Percentiles rank a stretch among this genome's conserved stretches.
These are phyloP conservation scores for Colletotrichum higginsianum DNA, from an alignment of 2,329 filamentous ascomycete genomes.

Conservation along the genomic window DNA sequence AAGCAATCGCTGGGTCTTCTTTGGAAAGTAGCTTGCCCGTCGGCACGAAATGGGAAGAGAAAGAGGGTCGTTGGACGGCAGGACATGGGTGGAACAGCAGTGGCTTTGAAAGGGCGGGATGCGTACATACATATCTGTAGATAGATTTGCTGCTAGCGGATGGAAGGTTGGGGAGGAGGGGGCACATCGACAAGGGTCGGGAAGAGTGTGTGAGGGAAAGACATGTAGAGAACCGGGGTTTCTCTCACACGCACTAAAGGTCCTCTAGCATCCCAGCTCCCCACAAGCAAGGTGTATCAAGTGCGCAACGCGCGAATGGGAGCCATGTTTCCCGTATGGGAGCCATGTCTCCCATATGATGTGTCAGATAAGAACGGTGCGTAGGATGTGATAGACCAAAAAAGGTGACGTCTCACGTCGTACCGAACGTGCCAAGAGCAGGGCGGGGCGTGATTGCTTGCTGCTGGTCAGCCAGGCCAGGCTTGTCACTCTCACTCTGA, in stretches of 20 bases:
- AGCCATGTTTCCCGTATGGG: conserved; percentile 32
- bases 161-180: conserved; percentile 19
- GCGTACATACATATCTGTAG: conserved; percentile 43
- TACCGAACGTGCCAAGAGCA: conserved; percentile 29
- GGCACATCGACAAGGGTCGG: conserved; percentile 31
- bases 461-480: background rate
- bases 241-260: conserved; percentile 40
- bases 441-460: conserved; percentile 6
- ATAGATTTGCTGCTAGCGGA: conserved; percentile 39
- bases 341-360: too few relatives aligned
- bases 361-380: conserved; percentile 38
- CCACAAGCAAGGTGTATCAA: conserved; percentile 38
- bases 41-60: conserved; percentile 29
- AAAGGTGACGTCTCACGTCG: conserved; percentile 40
- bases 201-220: conserved; percentile 26
- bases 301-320: conserved; percentile 26
- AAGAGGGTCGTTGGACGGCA: conserved; percentile 37
- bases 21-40: conserved; percentile 37
- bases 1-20: conserved; percentile 41
- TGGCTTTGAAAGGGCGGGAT: conserved; percentile 40
- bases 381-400: conserved; percentile 28
- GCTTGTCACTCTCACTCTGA: background rate
- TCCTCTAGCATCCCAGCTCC: conserved; percentile 41
- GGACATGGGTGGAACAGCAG: conserved; percentile 25
- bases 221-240: conserved; percentile 40